Percentiles rank a stretch among this genome's conserved stretches.
Conservation (phyloP, 2,329 filamentous ascomycete genomes). For the Fusarium ramigenum region DNA sequence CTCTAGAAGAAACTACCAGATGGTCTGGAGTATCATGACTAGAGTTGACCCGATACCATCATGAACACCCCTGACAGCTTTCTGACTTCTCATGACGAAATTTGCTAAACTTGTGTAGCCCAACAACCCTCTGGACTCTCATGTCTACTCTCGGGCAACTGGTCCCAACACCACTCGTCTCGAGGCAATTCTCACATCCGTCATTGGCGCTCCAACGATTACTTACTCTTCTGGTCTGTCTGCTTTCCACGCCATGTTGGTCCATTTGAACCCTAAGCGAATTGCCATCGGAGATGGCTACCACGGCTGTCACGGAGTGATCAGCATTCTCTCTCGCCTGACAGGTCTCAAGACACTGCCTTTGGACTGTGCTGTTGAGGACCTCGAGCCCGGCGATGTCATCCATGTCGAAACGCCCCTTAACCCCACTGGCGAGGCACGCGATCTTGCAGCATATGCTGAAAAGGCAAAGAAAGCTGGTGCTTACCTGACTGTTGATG, state of each 20-base stretch:
- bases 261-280: slow-evolving; percentile 83
- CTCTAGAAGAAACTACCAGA: not conserved
- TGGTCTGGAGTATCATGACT: not conserved
- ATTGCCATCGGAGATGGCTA: slow-evolving; percentile 88
- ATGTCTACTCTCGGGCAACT: slow-evolving; percentile 85
- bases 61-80: not conserved
- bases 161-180: slow-evolving; percentile 85
- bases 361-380: slow-evolving; percentile 72
- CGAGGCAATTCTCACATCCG: slow-evolving; percentile 79
- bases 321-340: slow-evolving; percentile 77
- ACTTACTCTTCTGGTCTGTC: slow-evolving; percentile 88
- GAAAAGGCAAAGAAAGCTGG: slow-evolving; percentile 75
- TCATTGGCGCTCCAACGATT: slow-evolving; percentile 75
- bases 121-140: slow-evolving; percentile 64
- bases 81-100: not conserved
- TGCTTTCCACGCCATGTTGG: slow-evolving; percentile 87
- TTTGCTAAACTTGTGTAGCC: slow-evolving; percentile 50
- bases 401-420: slow-evolving; percentile 93
- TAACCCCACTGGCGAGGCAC: slow-evolving; percentile 88
- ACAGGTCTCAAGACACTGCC: slow-evolving; percentile 78
- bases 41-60: not conserved
- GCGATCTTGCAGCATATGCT: slow-evolving; percentile 76
- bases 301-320: slow-evolving; percentile 91
- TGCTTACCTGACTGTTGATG: slow-evolving; percentile 83
- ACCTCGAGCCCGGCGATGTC: slow-evolving; percentile 80